Conservation (phyloP, 441 rosid genomes). For the Syzygium malaccense region DNA sequence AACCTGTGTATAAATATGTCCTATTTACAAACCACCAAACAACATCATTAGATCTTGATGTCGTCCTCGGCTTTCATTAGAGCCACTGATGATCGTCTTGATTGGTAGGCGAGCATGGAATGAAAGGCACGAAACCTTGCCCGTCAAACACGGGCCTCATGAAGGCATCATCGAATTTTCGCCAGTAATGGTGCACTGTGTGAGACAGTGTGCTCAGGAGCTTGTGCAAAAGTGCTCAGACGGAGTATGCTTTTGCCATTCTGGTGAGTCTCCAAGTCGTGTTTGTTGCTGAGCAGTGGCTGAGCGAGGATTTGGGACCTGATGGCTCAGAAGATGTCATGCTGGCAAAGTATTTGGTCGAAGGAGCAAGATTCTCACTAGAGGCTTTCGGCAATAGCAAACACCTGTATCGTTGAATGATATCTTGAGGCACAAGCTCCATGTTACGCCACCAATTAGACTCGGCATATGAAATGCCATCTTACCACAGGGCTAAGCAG, state of each 20-base stretch:
- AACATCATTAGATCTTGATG: background rate
- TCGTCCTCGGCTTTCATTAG: background rate
- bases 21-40: background rate
- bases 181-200: background rate
- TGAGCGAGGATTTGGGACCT: background rate
- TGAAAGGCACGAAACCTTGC: background rate
- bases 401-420: background rate
- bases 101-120: background rate
- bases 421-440: background rate
- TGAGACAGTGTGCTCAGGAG: background rate
- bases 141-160: background rate
- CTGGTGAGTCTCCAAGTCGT: background rate
- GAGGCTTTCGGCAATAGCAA: background rate
- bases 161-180: background rate
- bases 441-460: background rate
- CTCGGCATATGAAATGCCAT: background rate
- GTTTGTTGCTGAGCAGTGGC: background rate
- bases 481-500: background rate
- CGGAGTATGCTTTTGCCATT: background rate
- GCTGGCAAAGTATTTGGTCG: background rate
- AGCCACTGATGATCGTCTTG: background rate
- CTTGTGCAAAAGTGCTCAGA: background rate
- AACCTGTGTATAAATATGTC: background rate
- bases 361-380: background rate
- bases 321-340: background rate